Base-by-base conservation (phyloP, 495 filamentous ascomycete species). In the Lepraria neglecta region DNA sequence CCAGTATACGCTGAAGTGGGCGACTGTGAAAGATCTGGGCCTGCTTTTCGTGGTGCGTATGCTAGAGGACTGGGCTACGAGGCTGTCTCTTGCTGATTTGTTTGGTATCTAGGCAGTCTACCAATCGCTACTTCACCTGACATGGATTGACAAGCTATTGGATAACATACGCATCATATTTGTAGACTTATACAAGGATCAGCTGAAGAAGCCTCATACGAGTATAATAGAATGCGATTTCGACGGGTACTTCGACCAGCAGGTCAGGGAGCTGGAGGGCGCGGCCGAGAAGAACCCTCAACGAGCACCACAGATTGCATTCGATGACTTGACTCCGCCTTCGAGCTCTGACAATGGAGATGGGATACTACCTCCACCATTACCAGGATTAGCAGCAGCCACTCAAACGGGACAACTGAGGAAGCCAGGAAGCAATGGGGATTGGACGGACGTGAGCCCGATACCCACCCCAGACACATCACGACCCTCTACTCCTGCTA, bases 81-180 rank as follows among this genome's bases (percentile, higher is more conserved):
- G 19, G 21, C 21, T 65, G 47, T 33, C 53, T 65, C 21, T 21
- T 30, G 46, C 64, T n/a, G 21, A 47, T 50, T 24, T 45, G 21
- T 11, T 51, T 14, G 35, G 24, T 24, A 24, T 57, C 10, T 68
- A 98, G 92, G 94, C 92, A 57, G 94, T 98, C 61, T 98, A 98
- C 74, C 89, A 95, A 72, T 96, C 91, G 30, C 82, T 98, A 9
- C 76, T 98, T 10, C 92, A 96, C 70, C 84, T 98, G 17, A 89
- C 90, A 3, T 98, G 94, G 94, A 90, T 97, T 65, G 94, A 97
- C 70, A 92, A 92, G 72, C 88, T 98, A 24, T 79, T 98, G 60
- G 92, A 96, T 68, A 96, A 97, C 64, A 88, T 97, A 56, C 88
- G 86, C 64, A 89, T 88, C 7, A 82, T 98, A 35, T 98, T 97